These are phyloP conservation scores for Aspergillus viridinutans DNA, from an alignment of 2,329 filamentous ascomycete genomes.

Conservation along the genomic window DNA sequence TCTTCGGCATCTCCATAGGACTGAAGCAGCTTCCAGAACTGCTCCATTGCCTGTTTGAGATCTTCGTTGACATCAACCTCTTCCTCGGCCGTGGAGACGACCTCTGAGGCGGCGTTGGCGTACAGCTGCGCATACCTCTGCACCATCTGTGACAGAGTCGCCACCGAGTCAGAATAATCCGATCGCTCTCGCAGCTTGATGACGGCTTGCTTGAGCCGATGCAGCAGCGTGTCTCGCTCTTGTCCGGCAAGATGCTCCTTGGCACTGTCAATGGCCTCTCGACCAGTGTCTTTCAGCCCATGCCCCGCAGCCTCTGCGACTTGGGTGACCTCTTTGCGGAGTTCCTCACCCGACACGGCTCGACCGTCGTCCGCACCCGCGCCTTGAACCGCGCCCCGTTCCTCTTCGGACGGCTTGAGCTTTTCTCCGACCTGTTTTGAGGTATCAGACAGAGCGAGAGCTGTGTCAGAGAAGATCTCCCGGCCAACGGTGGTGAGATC, in stretches of 20 bases:
- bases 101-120: conserved; percentile 65
- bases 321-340: conserved; percentile 55
- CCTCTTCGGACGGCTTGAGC: conserved; percentile 63
- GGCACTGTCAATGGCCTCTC: conserved; percentile 65
- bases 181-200: conserved; percentile 67
- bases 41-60: conserved; percentile 68
- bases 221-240: conserved; percentile 67
- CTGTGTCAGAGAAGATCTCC: conserved; percentile 83
- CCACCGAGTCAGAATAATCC: conserved; percentile 84
- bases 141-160: conserved; percentile 69
- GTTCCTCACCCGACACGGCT: conserved; percentile 57
- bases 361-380: conserved; percentile 43
- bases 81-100: conserved; percentile 62
- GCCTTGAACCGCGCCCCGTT: conserved; percentile 51
- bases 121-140: conserved; percentile 76
- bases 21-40: conserved; percentile 75
- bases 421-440: conserved; percentile 70
- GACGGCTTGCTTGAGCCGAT: conserved; percentile 73
- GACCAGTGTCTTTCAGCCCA: conserved; percentile 37
- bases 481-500: conserved; percentile 75
- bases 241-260: conserved; percentile 68
- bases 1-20: conserved; percentile 70
- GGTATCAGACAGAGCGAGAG: conserved; percentile 70
- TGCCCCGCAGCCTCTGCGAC: conserved; percentile 43
- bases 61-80: conserved; percentile 71